Percentiles rank a stretch among this genome's conserved stretches.
Evolutionary conservation across 108 stramenopile genomes (phyloP).

Genomic region (Nitzschia putrida): DNA sequence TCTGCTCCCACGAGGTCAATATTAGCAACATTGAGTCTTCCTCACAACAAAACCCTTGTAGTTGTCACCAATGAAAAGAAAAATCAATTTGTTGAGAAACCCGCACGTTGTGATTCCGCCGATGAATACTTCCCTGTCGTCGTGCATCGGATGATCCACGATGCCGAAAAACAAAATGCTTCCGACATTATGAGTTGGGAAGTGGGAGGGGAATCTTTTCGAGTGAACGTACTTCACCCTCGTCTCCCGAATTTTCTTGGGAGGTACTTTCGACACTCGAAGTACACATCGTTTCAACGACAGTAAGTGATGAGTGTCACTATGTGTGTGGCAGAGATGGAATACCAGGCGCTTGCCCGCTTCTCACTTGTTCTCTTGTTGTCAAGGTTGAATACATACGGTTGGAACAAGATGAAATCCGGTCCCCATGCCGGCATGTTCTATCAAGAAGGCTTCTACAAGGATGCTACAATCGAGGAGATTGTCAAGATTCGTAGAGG

Average conservation of each 20-base stretch:
- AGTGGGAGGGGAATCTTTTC: slow-evolving; percentile 7
- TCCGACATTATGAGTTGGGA: slow-evolving; percentile 21
- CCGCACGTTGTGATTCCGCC: no score
- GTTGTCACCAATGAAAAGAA: no score
- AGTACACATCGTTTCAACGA: slow-evolving; percentile 12
- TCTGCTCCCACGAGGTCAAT: no score
- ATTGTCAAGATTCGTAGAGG: neutral
- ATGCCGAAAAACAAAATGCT: neutral
- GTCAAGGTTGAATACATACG: slow-evolving; percentile 1
- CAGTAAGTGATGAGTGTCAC: neutral
- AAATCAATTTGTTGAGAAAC: no score
- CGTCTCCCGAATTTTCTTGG: slow-evolving; percentile 1
- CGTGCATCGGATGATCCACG: slow-evolving; percentile 1
- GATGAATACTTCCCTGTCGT: neutral
- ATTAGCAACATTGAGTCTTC: no score
- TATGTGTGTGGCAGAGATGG: neutral
- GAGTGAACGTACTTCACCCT: slow-evolving; percentile 3
- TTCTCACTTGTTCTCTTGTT: neutral
- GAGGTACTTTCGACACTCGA: slow-evolving; percentile 1
- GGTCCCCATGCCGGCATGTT: slow-evolving; percentile 2
- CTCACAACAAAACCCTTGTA: no score
- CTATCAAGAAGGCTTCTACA: neutral
- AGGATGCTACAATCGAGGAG: neutral
- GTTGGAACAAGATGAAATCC: slow-evolving; percentile 4
- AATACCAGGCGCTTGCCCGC: no score